Evolutionary conservation across 1,284 basidiomycete genomes (phyloP).

Genomic region (Cronartium quercuum): DNA sequence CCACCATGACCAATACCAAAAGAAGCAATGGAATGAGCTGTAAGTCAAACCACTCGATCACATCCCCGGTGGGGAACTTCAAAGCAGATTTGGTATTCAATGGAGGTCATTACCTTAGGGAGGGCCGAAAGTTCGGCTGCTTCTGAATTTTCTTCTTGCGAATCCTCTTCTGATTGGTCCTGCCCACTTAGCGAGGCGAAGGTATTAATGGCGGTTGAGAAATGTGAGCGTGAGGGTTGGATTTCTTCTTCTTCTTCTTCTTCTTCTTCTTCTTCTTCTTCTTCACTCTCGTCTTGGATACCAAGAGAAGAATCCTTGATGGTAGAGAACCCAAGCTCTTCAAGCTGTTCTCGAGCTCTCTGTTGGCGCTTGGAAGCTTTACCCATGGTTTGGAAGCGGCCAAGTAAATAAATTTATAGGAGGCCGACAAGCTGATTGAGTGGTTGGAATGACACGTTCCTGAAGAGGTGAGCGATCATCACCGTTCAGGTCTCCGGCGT

Average conservation of each 20-base stretch:
- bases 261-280: neutral
- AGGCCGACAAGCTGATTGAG: too few relatives aligned
- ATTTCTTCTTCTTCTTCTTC: neutral
- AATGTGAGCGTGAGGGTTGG: neutral
- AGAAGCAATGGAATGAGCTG: too few relatives aligned
- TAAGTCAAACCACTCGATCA: too few relatives aligned
- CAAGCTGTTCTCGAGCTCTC: neutral
- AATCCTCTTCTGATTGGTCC: neutral
- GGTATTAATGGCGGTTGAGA: neutral
- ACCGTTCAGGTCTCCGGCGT: too few relatives aligned
- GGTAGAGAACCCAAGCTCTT: neutral
- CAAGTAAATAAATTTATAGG: too few relatives aligned
- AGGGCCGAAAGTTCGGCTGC: neutral
- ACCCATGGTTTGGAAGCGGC: slow-evolving; percentile 1
- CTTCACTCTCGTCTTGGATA: neutral
- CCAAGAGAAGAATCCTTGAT: neutral
- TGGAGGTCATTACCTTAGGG: neutral
- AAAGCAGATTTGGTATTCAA: too few relatives aligned
- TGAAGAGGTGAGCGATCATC: too few relatives aligned
- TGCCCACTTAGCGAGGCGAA: neutral
- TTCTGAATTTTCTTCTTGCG: neutral
- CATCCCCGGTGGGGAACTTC: too few relatives aligned
- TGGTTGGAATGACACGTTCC: too few relatives aligned
- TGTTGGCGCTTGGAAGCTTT: neutral
- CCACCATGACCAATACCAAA: too few relatives aligned